Evolutionary conservation across 169 alveolate species (phyloP), one percentile per base, ranked within the genome.

Genomic region (Pseudocohnilembus persalinus): DNA sequence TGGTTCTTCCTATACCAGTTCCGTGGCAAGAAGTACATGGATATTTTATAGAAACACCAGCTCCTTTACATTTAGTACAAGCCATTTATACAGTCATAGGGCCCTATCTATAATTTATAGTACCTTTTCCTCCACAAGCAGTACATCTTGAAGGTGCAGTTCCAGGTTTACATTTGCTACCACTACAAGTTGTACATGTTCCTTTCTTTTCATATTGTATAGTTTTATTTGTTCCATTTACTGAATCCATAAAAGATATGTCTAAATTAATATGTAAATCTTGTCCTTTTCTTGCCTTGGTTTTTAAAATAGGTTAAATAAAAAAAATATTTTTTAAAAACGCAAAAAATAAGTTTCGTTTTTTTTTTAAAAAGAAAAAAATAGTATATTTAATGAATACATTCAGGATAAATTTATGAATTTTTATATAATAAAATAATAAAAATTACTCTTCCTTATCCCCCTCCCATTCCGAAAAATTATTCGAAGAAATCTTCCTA

Each of bases 91-190:
- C 74, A 4, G 82, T 80, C 83, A 85, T 80, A 29, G 86, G 81
- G 33, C 90, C 90, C 74, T 85, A 74, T 85, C 90, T 85, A 74
- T 74, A 73, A 63, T 74, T 80, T 25, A 80, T 74, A 29, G 87
- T 68, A 65, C 90, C 90, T 80, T 63, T 85, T 32, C 90, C 90
- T 79, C 90, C 90, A 80, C 90, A 85, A 31, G 83, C 35, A 26
- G 87, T 80, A 74, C 90, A 85, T 74, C 87, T 78, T 0, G 87
- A 77, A 29, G 90, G 90, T 0, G 90, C 85, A 74, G 90, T 85
- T n/a, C 90, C 90, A 27, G 90, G 90, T 63, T 85, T 85, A 74
- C 90, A 86, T 74, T 81, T 79, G 11, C 87, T 72, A 20, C 90
- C 90, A 31, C 74, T 49, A 75, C 90, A 86, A 63, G 83, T 81